Base-by-base conservation (phyloP, 2,329 filamentous ascomycete species). In the Cercospora berteroae region DNA sequence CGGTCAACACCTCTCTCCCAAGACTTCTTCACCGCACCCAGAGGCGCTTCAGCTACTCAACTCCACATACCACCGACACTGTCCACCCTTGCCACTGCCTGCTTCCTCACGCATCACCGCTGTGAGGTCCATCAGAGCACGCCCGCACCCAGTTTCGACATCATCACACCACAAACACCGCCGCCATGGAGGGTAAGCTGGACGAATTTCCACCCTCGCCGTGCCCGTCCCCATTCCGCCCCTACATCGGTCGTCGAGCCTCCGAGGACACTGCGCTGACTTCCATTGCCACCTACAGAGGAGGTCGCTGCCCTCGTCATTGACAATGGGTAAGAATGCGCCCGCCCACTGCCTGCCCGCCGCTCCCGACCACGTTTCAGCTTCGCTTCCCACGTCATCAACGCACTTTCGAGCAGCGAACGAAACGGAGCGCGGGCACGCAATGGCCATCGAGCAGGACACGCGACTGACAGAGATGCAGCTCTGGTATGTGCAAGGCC, bases 401-500 rank as follows among this genome's bases (percentile, higher is more conserved):
- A 65, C 64, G 66, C 63, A 63, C 63, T 58, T 44, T 44, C 66
- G 63, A 67, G 69, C 64, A 60, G 65, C 59, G 31, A 60, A 39
- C 39, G 62, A 63, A 59, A 60, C 63, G 64, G 61, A 65, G 62
- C 31, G 57, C 36, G 48, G 55, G 63, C 57, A 59, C 16, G 50
- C 60, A 63, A 27, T 48, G 64, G 60, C 63, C 59, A n/a, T 23
- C 33, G 25, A 20, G 9, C 29, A 20, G 67, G 68, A 60, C 64
- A 60, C 64, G 65, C 55, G 57, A 67, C 74, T 77, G 74, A 77
- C 73, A 63, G 23, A 62, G 67, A 74, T 69, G 65, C 83, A 98
- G 94, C 90, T 98, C 95, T 86, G 95, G 95, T 90, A 98, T 99
- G 95, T 99, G 95, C 88, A 99, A 99, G 89, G 95, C 95, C 91